Percentiles rank a stretch among this genome's conserved stretches.
These are phyloP conservation scores for Nemania sp. DNA, from an alignment of 2,329 filamentous ascomycete species.

Conservation along the genomic window DNA sequence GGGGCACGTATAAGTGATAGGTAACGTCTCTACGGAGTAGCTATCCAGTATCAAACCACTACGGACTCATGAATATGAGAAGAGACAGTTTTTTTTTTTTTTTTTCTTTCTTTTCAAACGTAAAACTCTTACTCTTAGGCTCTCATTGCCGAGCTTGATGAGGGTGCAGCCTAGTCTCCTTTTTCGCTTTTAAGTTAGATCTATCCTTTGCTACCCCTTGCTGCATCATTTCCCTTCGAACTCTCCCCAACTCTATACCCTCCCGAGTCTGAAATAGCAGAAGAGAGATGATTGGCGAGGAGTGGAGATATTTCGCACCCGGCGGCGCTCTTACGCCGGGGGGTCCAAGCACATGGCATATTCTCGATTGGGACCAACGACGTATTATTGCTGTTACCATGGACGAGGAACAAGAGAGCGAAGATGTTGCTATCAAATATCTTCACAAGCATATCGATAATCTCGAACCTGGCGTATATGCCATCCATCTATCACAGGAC, in stretches of 20 bases:
- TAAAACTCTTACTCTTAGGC: no score
- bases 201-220: background rate
- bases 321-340: slow-evolving; percentile 3
- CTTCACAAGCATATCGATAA: slow-evolving; percentile 16
- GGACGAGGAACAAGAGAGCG: slow-evolving; percentile 18
- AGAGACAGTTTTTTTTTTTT: no score
- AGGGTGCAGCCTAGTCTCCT: no score
- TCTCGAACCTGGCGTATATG: slow-evolving; percentile 2
- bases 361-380: slow-evolving; percentile 22
- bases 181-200: no score
- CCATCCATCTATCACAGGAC: slow-evolving; percentile 16
- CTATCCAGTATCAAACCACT: background rate
- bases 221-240: slow-evolving; percentile 8
- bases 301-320: slow-evolving; percentile 17
- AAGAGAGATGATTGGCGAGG: slow-evolving; percentile 16
- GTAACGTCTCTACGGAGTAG: no score
- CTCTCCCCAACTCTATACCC: slow-evolving; percentile 10
- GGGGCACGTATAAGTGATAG: background rate
- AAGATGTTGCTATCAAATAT: slow-evolving; percentile 12
- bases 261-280: slow-evolving; percentile 7
- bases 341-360: slow-evolving; percentile 17
- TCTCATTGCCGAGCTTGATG: no score
- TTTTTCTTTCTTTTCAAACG: no score
- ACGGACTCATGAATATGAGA: background rate
- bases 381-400: slow-evolving; percentile 22